Evolutionary conservation across 2,329 filamentous ascomycete genomes (phyloP).

Genomic region (Talaromyces marneffei): DNA sequence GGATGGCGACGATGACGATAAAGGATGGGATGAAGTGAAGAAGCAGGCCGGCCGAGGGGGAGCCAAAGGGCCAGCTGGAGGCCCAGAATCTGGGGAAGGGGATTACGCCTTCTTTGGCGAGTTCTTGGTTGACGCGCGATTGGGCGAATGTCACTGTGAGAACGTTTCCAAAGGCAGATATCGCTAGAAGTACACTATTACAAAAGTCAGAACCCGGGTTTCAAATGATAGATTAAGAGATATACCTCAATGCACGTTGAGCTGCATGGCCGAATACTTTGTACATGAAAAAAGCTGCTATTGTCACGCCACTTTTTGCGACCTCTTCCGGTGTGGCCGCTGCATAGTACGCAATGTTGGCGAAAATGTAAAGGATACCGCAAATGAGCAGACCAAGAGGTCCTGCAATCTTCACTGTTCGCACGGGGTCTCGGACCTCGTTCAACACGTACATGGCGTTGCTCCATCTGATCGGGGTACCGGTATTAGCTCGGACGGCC

Average conservation of each 20-base stretch:
- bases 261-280: slow-evolving; percentile 36
- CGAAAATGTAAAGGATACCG: slow-evolving; percentile 48
- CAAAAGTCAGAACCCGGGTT: not conserved
- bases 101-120: slow-evolving; percentile 60
- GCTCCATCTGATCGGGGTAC: slow-evolving; percentile 10
- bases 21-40: slow-evolving; percentile 59
- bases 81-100: slow-evolving; percentile 60
- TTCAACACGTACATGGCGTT: slow-evolving; percentile 38
- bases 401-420: slow-evolving; percentile 50
- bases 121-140: slow-evolving; percentile 39
- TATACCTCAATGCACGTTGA: slow-evolving; percentile 40
- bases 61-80: slow-evolving; percentile 56
- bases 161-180: slow-evolving; percentile 16
- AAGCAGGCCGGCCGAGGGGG: slow-evolving; percentile 49
- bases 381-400: slow-evolving; percentile 48
- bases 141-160: slow-evolving; percentile 17
- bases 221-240: slow-evolving; percentile 8
- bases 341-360: slow-evolving; percentile 52
- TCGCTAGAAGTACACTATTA: slow-evolving; percentile 3
- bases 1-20: slow-evolving; percentile 57
- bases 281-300: slow-evolving; percentile 50
- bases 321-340: slow-evolving; percentile 51
- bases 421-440: slow-evolving; percentile 49
- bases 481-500: slow-evolving; percentile 16
- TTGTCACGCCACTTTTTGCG: slow-evolving; percentile 43